Evolutionary conservation across 495 filamentous ascomycete species (phyloP), one percentile per base, ranked within the genome.

Genomic region (Annulohypoxylon maeteangense): DNA sequence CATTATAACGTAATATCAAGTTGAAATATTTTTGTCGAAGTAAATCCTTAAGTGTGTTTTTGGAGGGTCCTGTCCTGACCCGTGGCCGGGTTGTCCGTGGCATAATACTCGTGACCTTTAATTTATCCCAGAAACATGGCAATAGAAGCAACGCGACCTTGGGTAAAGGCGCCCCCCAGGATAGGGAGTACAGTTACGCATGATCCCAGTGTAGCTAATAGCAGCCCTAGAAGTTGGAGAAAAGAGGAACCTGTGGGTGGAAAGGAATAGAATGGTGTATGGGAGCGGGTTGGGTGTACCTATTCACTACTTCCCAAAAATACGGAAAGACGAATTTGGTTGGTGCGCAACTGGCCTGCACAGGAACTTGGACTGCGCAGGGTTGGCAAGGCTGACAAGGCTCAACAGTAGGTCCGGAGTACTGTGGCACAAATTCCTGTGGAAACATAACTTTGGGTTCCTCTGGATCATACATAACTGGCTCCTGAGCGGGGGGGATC

Each of bases 201-300:
- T 47, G 10, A 68, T 54, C 65, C 65, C 61, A 72, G 53, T 75
- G 65, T 62, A 65, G 64, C 75, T 81, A 85, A 76, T 84, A 86
- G 78, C 81, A 85, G 62, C 81, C 79, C 75, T 83, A 82, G 75
- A 85, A 78, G 64, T 79, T 77, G 40, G 81, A 70, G 58, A 83
- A 81, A 36, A 83, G 67, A 32, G 79, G 82, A 62, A 83, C 79
- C 72, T 84, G 83, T 36, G 80, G 75, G 66, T 86, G 83, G 61
- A 84, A 84, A n/a, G 83, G 80, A 45, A 80, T 71, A 58, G 78
- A 77, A 57, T 81, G 79, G 57, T 81, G 81, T 25, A 82, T 74
- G 12, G 78, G 80, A 45, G 72, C 40, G n/a, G 78, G 74, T 62
- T 78, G 78, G 4, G 78, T 76, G 62, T 79, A 80, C 62, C 79